Conservation (phyloP, 495 filamentous ascomycete species). For the Ramalina intermedia region DNA sequence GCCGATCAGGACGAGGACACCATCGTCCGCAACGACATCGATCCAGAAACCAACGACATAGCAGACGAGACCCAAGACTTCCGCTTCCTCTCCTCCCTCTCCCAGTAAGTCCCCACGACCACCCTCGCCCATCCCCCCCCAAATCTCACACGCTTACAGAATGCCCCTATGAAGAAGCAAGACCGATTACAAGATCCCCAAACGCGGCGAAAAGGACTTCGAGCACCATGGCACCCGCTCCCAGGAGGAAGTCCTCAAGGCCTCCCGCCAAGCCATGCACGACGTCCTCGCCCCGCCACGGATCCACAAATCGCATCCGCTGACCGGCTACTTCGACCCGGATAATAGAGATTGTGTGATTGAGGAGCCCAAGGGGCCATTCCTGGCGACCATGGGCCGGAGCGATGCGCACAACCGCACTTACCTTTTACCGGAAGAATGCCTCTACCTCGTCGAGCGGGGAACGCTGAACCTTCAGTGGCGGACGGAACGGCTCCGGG, state of each 20-base stretch:
- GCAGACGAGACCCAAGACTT: constrained; percentile 85
- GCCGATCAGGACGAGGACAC: constrained; percentile 10
- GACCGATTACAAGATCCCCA: constrained; percentile 39
- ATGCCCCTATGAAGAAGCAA: not conserved
- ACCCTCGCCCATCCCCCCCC: not conserved
- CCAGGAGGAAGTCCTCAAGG: constrained; percentile 60
- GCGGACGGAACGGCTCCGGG: constrained; percentile 42
- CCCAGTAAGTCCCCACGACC: constrained; percentile 27
- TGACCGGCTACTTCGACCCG: constrained; percentile 43
- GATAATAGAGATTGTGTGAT: constrained; percentile 22
- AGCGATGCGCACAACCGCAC: constrained; percentile 41
- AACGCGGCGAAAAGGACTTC: constrained; percentile 90
- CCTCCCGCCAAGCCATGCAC: constrained; percentile 81
- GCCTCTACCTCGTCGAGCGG: constrained; percentile 74
- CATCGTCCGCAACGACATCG: not conserved
- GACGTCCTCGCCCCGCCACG: constrained; percentile 64
- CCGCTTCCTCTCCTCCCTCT: constrained; percentile 51
- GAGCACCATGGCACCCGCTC: constrained; percentile 76
- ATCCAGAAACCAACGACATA: constrained; percentile 40
- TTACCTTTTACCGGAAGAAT: constrained; percentile 87
- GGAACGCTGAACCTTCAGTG: constrained; percentile 77
- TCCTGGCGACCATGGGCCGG: constrained; percentile 44
- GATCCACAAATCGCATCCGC: constrained; percentile 38
- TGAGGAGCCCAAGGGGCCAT: constrained; percentile 31
- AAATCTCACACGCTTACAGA: not conserved